Conservation (phyloP, 1,284 basidiomycete species). For the Phellopilus nigrolimitatus region DNA sequence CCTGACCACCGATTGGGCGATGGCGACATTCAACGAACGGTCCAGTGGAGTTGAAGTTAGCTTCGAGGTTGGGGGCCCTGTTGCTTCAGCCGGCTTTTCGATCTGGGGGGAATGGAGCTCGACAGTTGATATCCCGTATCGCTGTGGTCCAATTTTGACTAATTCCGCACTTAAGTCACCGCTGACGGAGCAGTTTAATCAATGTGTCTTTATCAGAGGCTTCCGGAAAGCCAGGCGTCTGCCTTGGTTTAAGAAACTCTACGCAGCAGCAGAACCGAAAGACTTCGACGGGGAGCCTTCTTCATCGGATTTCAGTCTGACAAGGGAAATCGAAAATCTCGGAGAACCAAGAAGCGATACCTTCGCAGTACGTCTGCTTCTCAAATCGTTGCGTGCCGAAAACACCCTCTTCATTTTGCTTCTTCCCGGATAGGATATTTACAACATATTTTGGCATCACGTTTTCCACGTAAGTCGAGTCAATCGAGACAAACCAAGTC, state of each 20-base stretch:
- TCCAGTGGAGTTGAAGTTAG: not conserved
- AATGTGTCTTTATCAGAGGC: constrained; percentile 6
- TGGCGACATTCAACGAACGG: not conserved
- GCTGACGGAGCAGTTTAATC: not conserved
- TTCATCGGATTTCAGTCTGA: no score
- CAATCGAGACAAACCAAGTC: not conserved
- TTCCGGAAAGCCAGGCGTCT: not conserved
- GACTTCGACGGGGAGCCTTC: not conserved
- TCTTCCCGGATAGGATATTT: no score
- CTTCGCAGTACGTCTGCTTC: no score
- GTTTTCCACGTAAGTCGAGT: not conserved
- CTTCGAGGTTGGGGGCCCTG: not conserved
- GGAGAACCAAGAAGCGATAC: no score
- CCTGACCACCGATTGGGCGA: constrained; percentile 6
- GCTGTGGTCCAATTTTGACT: not conserved
- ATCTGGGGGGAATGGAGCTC: not conserved
- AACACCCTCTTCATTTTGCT: no score
- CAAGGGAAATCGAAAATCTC: no score
- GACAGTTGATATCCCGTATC: not conserved
- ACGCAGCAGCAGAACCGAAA: constrained; percentile 4
- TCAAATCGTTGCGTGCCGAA: no score
- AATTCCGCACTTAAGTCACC: not conserved
- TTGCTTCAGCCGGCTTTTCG: not conserved
- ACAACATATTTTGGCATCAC: not conserved
- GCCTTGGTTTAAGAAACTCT: not conserved